Base-by-base conservation (phyloP, 2,329 filamentous ascomycete genomes). In the Penicillium psychrosexuale region DNA sequence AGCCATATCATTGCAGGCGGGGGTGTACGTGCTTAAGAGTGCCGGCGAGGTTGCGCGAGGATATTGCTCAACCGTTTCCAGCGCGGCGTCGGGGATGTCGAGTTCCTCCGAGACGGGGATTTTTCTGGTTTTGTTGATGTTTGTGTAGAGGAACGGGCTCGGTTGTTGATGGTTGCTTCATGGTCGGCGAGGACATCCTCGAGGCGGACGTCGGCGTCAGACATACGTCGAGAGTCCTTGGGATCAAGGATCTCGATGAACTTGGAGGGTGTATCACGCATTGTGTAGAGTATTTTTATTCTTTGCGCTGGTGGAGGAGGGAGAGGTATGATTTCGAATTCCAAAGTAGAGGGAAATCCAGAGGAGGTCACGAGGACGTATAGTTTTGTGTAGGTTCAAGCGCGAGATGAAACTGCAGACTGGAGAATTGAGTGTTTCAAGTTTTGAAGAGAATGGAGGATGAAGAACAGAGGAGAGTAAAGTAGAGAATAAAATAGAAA, bases 201-300 rank as follows among this genome's bases (percentile, higher is more conserved):
- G 2, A 77, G 71, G 8, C 72, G 72, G 45, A 76, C 75, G 52
- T 76, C 74, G 19, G 67, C 71, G 51, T 73, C 67, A 42, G 73
- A 74, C 31, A 72, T 69, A 49, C 67, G 68, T 7, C 33, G 62
- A 30, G 68, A 62, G 40, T 70, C 66, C 54, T 73, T 68, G 42
- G 70, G 66, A 60, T 75, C 70, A 58, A 77, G 72, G 50, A 76
- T 75, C 60, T 77, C 75, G 55, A 75, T 69, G 59, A 77, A 77
- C 57, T 70, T 75, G 57, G 74, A 76, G 17, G 73, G 60, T 61
- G 72, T 74, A 52, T 70, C 71, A 48, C 63, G 66, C 67, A 71
- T 67, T 52, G 55, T 58, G 53, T 36, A 24, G 51, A 48, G 31
- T 44, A 30, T 15, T 37, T 24, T 30, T 12, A 9, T 11, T 15